These are phyloP conservation scores for Pharnaceum exiguum DNA, from an alignment of 148 eudicot species.

Conservation along the genomic window DNA sequence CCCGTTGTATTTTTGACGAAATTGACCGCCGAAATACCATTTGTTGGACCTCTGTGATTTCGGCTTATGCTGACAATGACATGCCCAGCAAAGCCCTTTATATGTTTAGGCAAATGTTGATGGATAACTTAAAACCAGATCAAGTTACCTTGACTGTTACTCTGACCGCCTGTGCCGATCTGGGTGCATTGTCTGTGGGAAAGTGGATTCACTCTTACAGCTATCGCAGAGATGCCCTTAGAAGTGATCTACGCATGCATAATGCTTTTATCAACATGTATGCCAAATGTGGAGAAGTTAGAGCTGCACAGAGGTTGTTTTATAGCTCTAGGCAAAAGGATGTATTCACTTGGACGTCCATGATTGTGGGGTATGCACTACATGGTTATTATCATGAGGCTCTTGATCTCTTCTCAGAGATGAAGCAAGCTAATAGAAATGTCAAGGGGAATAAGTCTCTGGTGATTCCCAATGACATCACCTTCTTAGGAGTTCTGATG, in stretches of 20 bases:
- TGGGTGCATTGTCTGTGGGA: constrained; percentile 39
- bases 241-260: constrained; percentile 20
- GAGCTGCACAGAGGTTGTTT: constrained; percentile 30
- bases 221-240: constrained; percentile 5
- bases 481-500: constrained; percentile 47
- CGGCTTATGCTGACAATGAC: constrained; percentile 28
- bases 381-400: constrained; percentile 39
- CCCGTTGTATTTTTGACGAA: constrained; percentile 37
- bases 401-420: constrained; percentile 29
- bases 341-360: constrained; percentile 52
- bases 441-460: background rate
- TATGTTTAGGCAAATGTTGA: constrained; percentile 33
- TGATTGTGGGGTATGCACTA: constrained; percentile 50
- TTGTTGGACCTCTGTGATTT: constrained; percentile 41
- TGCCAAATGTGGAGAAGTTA: constrained; percentile 39
- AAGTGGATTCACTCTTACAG: constrained; percentile 33
- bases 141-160: constrained; percentile 33
- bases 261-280: constrained; percentile 43
- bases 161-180: constrained; percentile 39
- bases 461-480: constrained; percentile 36
- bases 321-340: constrained; percentile 24
- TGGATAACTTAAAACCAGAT: constrained; percentile 32
- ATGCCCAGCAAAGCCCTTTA: constrained; percentile 27
- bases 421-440: constrained; percentile 19
- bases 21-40: constrained; percentile 32